These are phyloP conservation scores for Candida loeiensis DNA, from an alignment of 805 yeast genomes.

Conservation along the genomic window DNA sequence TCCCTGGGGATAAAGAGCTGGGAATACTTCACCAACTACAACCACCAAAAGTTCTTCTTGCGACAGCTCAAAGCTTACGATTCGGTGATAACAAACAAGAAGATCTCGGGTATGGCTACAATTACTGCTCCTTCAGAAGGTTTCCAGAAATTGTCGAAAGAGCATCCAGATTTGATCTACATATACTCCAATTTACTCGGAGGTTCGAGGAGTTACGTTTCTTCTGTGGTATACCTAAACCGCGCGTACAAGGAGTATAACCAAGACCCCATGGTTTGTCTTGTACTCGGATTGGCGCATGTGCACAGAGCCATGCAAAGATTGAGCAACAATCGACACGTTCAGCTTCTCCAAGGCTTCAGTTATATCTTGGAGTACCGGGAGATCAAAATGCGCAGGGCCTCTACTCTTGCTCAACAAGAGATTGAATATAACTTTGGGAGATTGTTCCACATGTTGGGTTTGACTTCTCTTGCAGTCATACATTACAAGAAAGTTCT, in stretches of 20 bases:
- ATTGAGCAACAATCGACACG: constrained; percentile 77
- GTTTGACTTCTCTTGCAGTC: constrained; percentile 70
- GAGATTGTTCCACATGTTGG: constrained; percentile 78
- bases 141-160: constrained; percentile 29
- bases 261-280: constrained; percentile 73
- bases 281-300: constrained; percentile 75
- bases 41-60: constrained; percentile 84
- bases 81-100: constrained; percentile 49
- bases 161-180: constrained; percentile 66
- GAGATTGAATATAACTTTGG: constrained; percentile 85
- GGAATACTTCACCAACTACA: constrained; percentile 66
- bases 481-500: constrained; percentile 70
- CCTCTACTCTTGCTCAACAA: constrained; percentile 52
- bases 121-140: constrained; percentile 52
- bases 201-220: constrained; percentile 75
- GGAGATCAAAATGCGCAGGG: constrained; percentile 42
- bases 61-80: constrained; percentile 91
- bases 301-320: constrained; percentile 91
- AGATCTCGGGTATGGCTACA: constrained; percentile 76
- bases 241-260: constrained; percentile 66
- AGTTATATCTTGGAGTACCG: constrained; percentile 72
- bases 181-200: constrained; percentile 79
- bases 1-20: constrained; percentile 57
- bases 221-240: constrained; percentile 74
- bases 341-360: constrained; percentile 84